Evolutionary conservation across 495 filamentous ascomycete species (phyloP), one percentile per base, ranked within the genome.

Genomic region (Letharia lupina): DNA sequence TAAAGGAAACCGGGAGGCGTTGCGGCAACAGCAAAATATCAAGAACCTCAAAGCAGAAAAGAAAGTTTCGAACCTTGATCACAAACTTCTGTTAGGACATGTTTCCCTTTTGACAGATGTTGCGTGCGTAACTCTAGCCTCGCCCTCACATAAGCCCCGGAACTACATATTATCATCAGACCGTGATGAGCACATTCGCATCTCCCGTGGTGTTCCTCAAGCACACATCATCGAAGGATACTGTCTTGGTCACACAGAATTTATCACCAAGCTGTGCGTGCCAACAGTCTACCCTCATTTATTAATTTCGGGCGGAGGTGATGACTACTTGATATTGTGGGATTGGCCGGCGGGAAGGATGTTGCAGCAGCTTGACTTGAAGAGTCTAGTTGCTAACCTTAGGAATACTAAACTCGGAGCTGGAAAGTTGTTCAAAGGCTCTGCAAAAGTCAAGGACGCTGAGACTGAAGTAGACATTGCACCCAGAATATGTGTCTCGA

Each of bases 181-280:
- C 77, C 86, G 94, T 63, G 94, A 98, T 79, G 94, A 98, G 79
- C 95, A 98, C 73, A 96, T 98, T 70, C 91, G 94, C 62, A 81
- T 98, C 12, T 94, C 93, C 37, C 83, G 94, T 64, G 89, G 87
- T 6, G 78, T 86, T 28, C 91, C 93, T 10, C 91, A 98, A 75
- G 79, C 89, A 5, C 89, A 96, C 72, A 78, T 98, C 66, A 95
- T 96, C 73, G 94, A 98, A 73, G 80, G 80, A 3, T 96, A 87
- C 73, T 96, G 93, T 70, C 79, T 96, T 20, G 93, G 92, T 1
- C 94, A 98, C 71, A 84, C 80, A 58, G 81, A 90, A 40, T 96
- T 97, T 72, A 78, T 98, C 60, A 89, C 80, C 76, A 86, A 82
- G 61, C 76, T 98, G 23, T 91, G 87, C 70, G 75, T 90, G 44